Conservation (phyloP, 768 basidiomycete genomes). For the Dioszegia hungarica region DNA sequence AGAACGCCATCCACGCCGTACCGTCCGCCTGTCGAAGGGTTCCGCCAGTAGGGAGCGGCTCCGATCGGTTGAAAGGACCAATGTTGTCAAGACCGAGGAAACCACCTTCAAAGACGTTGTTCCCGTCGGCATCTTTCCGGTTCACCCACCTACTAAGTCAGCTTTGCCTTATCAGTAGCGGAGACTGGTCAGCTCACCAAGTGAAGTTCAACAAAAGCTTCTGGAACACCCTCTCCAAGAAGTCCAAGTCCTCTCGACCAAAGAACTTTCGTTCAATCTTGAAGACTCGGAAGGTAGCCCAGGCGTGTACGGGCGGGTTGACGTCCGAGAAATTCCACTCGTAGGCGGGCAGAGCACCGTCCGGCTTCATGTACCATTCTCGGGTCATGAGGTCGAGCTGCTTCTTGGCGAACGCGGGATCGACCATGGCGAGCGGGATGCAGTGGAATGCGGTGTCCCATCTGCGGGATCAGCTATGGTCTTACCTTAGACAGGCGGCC, state of each 20-base stretch:
- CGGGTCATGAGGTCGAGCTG: constrained; percentile 92
- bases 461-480: background rate
- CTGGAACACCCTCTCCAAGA: constrained; percentile 97
- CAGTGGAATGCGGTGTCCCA: constrained; percentile 99
- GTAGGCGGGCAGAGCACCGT: constrained; percentile 96
- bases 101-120: constrained; percentile 97
- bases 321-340: constrained; percentile 99
- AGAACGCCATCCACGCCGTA: constrained; percentile 99
- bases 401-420: constrained; percentile 93
- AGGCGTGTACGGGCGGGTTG: constrained; percentile 98
- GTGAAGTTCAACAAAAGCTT: constrained; percentile 95
- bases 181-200: background rate
- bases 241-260: constrained; percentile 75
- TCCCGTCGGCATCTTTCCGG: constrained; percentile 88
- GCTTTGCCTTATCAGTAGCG: background rate
- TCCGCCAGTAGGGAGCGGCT: constrained; percentile 92
- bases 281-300: constrained; percentile 90
- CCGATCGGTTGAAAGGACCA: constrained; percentile 94
- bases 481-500: background rate
- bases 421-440: constrained; percentile 92
- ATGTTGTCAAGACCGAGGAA: constrained; percentile 98
- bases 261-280: constrained; percentile 97
- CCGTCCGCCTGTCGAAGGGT: constrained; percentile 93
- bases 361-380: constrained; percentile 98
- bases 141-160: constrained; percentile 79